Evolutionary conservation across 768 basidiomycete genomes (phyloP), one percentile per base, ranked within the genome.

Genomic region (Guyanaporus albipodus): DNA sequence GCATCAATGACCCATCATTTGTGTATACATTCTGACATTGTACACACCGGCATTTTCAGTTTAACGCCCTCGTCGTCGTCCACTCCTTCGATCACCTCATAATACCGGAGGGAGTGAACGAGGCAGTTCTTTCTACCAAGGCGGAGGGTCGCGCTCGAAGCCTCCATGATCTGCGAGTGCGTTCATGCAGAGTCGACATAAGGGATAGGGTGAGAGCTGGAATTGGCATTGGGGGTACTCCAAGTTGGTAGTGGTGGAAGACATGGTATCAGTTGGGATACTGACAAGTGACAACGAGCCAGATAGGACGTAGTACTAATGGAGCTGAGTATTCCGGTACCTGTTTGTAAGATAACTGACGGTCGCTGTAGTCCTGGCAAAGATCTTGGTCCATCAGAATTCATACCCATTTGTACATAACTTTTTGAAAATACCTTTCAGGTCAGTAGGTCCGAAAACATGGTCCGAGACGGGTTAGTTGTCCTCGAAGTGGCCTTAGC

Each of bases 61-160:
- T 51, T 46, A 6, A 59, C 28, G 5, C 54, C 42, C 1, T 46
- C 50, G 4, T 59, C 42, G 0, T 39, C 44, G 22, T 42, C 38
- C 6, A 54, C 7, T 9, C 48, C 28, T 11, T 53, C 49, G 12
- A 56, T 41, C 6, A 59, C 36, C 44, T 49, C 48, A 2, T 18
- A 44, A 34, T 50, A 38, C 4, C 48, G 50, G 14, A 62, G 60
- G 5, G 60, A 61, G 34, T 59, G 62, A 33, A 53, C 40, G 37
- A 59, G 45, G 26, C 50, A 54, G 26, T 52, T 59, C 47, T 42
- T 53, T 37, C 57, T 55, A 2, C 54, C 43, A 15, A 37, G 39
- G 6, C 37, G 28, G 32, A 28, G 48, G 8, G 50, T 29, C 1
- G 54, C 51, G 33, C 38, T 47, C 0, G 52, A 56, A 8, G 52